Base-by-base conservation (phyloP, 495 filamentous ascomycete genomes). In the Penicillium turbatum region DNA sequence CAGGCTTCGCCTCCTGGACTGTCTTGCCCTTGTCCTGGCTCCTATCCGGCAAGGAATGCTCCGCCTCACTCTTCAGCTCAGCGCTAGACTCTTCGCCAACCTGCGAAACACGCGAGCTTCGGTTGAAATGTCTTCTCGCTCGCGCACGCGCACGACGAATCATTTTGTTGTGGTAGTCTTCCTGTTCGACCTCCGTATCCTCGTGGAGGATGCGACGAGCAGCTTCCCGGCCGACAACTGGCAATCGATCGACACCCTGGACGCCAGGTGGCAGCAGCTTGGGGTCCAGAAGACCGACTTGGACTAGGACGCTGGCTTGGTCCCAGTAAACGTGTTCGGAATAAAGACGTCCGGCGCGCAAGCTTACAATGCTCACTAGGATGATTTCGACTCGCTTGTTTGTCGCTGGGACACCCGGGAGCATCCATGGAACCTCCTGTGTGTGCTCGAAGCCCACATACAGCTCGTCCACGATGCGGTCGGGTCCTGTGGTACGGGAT, bases 251-350 rank as follows among this genome's bases (percentile, higher is more conserved):
- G n/a, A 77, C 69, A 0, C 78, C 80, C 32, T 76, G 71, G 21
- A 75, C 67, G 6, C 70, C 65, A 21, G 63, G 50, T 1, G 79
- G 74, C 7, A 83, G 68, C 10, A 80, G 66, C 67, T 74, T 86
- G 57, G 62, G 85, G 77, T 89, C 82, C 34, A 96, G 62, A 41
- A 95, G 63, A 0, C 89, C 89, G 0, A 89, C 69, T 68, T 95
- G 90, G 16, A 86, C 78, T 0, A 96, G 69, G 2, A 92, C 86
- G 13, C 81, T 85, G 1, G 86, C 89, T 65, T 95, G 90, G 62
- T 95, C 91, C 90, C 90, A 96, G 57, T 87, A 86, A 15, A 92
- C 84, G 59, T 92, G 86, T 67, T 96, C 90, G 47, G 88, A 84
- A 62, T 84, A 90, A 4, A 96, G 72, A 44, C 82, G 82, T 5